Conservation (phyloP, 257 asterid species). For the Nyctanthes arbortristis region DNA sequence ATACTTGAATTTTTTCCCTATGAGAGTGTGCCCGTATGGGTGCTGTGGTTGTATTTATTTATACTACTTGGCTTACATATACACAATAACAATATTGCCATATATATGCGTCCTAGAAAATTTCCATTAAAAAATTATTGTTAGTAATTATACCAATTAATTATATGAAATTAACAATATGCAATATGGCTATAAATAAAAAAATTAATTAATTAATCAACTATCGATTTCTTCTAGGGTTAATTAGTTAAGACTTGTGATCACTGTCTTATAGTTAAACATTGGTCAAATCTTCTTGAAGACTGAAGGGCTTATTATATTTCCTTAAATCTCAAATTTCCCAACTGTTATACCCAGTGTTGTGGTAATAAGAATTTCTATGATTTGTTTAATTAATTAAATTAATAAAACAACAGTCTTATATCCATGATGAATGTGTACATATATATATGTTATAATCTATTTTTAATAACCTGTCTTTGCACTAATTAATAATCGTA, state of each 20-base stretch:
- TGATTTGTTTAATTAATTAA: constrained; percentile 11
- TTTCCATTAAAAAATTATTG: no score
- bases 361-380: constrained; percentile 28
- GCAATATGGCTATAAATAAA: neutral
- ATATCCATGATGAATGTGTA: constrained; percentile 21
- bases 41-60: no score
- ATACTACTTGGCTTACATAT: no score
- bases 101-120: no score
- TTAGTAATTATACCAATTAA: neutral
- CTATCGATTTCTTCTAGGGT: constrained; percentile 18
- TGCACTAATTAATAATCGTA: constrained; percentile 21
- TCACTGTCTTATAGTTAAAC: constrained; percentile 9
- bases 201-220: neutral
- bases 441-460: neutral
- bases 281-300: constrained; percentile 29
- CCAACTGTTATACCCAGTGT: constrained; percentile 54
- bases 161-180: neutral
- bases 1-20: no score
- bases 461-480: constrained; percentile 17
- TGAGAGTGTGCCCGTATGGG: no score
- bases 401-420: neutral
- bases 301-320: constrained; percentile 26
- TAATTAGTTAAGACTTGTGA: constrained; percentile 25
- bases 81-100: no score
- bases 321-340: constrained; percentile 37